Evolutionary conservation across 306 rosid species (phyloP).

Genomic region (Dryas alaskensis): DNA sequence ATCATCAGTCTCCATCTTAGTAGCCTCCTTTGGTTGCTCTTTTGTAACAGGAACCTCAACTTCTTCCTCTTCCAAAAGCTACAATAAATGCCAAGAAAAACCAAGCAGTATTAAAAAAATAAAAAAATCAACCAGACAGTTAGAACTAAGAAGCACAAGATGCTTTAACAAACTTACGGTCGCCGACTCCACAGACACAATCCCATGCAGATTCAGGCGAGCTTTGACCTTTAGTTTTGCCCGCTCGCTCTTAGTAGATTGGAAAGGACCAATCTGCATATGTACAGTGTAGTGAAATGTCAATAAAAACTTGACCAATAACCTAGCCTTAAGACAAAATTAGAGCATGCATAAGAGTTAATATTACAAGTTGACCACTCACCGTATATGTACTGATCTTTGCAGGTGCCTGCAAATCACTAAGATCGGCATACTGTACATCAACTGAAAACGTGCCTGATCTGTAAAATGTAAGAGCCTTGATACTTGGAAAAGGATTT

Average conservation of each 20-base stretch:
- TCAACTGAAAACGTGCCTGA: constrained; percentile 72
- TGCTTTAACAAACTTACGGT: constrained; percentile 49
- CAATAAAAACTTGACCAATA: not conserved
- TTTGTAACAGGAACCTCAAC: constrained; percentile 66
- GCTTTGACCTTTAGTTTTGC: constrained; percentile 75
- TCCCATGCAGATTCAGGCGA: constrained; percentile 76
- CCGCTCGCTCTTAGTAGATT: constrained; percentile 51
- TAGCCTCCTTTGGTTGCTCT: constrained; percentile 49
- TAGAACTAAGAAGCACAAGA: not conserved
- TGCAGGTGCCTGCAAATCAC: constrained; percentile 56
- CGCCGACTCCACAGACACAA: constrained; percentile 70
- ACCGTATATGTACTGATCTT: constrained; percentile 83
- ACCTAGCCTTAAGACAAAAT: not conserved
- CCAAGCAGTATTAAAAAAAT: not conserved
- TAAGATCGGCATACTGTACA: constrained; percentile 57
- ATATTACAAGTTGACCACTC: constrained; percentile 22
- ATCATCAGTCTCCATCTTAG: constrained; percentile 84
- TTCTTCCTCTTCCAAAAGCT: constrained; percentile 94
- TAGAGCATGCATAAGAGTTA: not conserved
- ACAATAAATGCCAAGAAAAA: constrained; percentile 15
- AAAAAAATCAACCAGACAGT: not conserved
- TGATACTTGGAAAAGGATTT: constrained; percentile 68
- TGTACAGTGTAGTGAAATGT: not conserved
- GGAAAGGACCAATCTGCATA: constrained; percentile 88
- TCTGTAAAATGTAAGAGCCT: constrained; percentile 71